Evolutionary conservation across 2,329 filamentous ascomycete genomes (phyloP).

Genomic region (Aspergillus sp.): DNA sequence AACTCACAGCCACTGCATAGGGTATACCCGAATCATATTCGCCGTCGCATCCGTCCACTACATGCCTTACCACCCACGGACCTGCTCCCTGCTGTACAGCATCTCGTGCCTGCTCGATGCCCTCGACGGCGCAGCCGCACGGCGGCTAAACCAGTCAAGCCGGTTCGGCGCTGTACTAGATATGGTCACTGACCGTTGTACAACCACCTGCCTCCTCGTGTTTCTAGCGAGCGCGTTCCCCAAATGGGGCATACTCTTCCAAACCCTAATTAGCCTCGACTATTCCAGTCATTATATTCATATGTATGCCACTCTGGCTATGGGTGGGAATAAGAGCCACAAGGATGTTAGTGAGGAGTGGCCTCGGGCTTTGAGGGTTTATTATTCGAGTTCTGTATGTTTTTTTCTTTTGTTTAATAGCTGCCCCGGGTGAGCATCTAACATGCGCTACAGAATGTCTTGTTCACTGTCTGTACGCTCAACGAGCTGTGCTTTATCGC

Average conservation of each 20-base stretch:
- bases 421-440: not conserved
- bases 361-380: constrained; percentile 85
- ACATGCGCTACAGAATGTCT: constrained; percentile 63
- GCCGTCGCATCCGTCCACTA: constrained; percentile 93
- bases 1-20: constrained; percentile 42
- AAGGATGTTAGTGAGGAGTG: constrained; percentile 88
- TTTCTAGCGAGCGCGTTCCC: constrained; percentile 94
- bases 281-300: constrained; percentile 97
- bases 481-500: constrained; percentile 99
- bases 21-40: constrained; percentile 74
- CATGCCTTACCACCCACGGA: constrained; percentile 98
- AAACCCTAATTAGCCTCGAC: constrained; percentile 87
- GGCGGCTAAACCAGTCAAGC: constrained; percentile 83
- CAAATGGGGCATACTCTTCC: constrained; percentile 90
- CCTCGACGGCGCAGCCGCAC: constrained; percentile 87
- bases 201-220: constrained; percentile 88
- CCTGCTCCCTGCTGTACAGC: constrained; percentile 81
- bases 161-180: constrained; percentile 95
- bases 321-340: constrained; percentile 81
- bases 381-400: constrained; percentile 27
- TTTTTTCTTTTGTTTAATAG: too few relatives aligned
- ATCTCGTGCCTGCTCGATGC: constrained; percentile 94
- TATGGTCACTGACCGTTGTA: constrained; percentile 98
- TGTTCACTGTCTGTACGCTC: constrained; percentile 84
- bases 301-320: constrained; percentile 92